These are phyloP conservation scores for Arthrobotrys sinensis DNA, from an alignment of 2,329 filamentous ascomycete genomes.

Conservation along the genomic window DNA sequence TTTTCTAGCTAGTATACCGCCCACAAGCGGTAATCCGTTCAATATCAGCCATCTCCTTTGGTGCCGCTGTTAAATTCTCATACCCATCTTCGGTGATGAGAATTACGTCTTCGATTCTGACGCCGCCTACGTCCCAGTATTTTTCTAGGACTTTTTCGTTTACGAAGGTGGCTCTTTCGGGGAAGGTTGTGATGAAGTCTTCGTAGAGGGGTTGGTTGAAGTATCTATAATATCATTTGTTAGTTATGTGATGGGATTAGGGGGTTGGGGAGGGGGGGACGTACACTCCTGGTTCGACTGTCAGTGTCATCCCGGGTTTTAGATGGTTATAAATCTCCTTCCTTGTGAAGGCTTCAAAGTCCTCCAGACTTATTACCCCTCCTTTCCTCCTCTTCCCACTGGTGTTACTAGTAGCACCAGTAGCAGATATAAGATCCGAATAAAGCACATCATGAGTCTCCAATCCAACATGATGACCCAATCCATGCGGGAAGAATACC, in stretches of 20 bases:
- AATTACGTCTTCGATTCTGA: constrained; percentile 93
- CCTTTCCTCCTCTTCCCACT: constrained; percentile 71
- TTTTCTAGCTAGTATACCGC: background rate
- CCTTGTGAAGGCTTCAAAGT: constrained; percentile 31
- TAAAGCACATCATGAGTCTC: constrained; percentile 74
- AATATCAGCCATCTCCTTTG: constrained; percentile 73
- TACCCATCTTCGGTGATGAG: constrained; percentile 82
- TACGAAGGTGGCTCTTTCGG: constrained; percentile 75
- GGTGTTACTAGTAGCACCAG: background rate
- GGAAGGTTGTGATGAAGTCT: constrained; percentile 76
- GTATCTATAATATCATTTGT: constrained; percentile 69
- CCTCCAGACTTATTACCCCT: constrained; percentile 77
- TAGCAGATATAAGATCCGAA: constrained; percentile 39
- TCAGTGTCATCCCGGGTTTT: constrained; percentile 78
- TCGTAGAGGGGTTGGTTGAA: constrained; percentile 82
- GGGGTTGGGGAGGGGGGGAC: constrained; percentile 62
- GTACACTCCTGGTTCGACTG: constrained; percentile 82
- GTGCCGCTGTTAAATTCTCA: constrained; percentile 86
- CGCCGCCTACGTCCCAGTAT: constrained; percentile 86
- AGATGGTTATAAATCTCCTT: constrained; percentile 66
- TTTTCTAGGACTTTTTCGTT: constrained; percentile 76
- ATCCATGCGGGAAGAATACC: constrained; percentile 78
- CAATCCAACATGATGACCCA: constrained; percentile 76
- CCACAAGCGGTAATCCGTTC: constrained; percentile 24
- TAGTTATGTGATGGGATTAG: constrained; percentile 4